Evolutionary conservation across 352 stramenopile genomes (phyloP).

Genomic region (Aphanomyces stellatus): DNA sequence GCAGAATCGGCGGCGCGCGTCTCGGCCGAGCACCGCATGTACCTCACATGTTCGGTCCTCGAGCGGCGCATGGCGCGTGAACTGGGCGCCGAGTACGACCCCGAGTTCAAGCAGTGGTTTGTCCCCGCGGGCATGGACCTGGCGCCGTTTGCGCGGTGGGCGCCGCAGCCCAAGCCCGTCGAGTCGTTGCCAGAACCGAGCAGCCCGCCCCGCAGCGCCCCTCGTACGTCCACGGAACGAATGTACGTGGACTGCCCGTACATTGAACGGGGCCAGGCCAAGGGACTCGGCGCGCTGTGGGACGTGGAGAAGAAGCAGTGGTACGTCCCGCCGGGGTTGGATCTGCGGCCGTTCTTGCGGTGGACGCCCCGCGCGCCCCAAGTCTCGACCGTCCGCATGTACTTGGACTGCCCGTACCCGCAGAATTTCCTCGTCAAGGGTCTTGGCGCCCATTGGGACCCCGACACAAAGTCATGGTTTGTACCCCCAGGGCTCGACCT

Average conservation of each 20-base stretch:
- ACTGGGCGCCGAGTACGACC: neutral
- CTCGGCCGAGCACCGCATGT: neutral
- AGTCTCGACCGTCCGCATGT: neutral
- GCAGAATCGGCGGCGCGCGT: no score
- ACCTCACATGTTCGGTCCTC: neutral
- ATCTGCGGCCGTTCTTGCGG: neutral
- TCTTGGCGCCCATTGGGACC: slow-evolving; percentile 1
- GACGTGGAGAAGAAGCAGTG: neutral
- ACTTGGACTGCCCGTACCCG: neutral
- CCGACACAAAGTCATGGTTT: neutral
- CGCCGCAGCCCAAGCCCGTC: neutral
- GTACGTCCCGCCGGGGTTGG: neutral
- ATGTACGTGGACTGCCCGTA: slow-evolving; percentile 4
- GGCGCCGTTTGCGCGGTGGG: neutral
- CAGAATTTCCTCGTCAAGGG: slow-evolving; percentile 2
- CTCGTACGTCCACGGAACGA: neutral
- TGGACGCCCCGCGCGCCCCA: slow-evolving; percentile 1
- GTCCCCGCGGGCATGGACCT: neutral
- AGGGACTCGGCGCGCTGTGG: neutral
- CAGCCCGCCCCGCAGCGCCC: neutral
- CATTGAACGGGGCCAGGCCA: neutral
- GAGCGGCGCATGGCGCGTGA: neutral
- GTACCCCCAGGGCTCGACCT: neutral
- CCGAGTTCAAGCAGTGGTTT: neutral
- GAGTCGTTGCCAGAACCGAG: neutral